A percentile compares a stretch with the other conserved stretches of the same genome.
Conservation (phyloP, 2,329 filamentous ascomycete genomes). For the Mycosphaerella sp. region DNA sequence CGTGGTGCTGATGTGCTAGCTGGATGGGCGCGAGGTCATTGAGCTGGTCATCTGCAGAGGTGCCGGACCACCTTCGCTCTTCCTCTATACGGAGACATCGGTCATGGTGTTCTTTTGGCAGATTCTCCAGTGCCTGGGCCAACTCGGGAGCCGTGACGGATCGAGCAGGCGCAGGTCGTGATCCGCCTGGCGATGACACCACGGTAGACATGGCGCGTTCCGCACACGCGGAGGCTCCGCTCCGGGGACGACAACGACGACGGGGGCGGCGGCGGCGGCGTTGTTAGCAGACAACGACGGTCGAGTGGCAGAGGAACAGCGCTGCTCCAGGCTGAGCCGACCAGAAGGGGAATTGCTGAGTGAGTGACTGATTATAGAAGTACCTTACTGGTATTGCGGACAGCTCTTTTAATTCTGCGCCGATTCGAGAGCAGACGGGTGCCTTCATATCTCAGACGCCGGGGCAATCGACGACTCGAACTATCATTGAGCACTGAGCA, state of each 20-base stretch:
- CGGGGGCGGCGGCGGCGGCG: no score
- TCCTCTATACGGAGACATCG: conserved; percentile 2
- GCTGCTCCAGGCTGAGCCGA: no score
- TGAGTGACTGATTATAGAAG: no score
- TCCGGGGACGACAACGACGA: no score
- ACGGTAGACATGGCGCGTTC: neutral
- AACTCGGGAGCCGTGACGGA: conserved; percentile 20
- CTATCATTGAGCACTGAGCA: neutral
- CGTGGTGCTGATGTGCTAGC: neutral
- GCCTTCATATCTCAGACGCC: neutral
- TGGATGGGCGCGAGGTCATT: conserved; percentile 13
- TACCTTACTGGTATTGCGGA: no score
- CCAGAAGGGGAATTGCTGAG: no score
- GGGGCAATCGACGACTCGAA: neutral
- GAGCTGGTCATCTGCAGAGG: conserved; percentile 6
- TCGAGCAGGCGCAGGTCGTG: conserved; percentile 27
- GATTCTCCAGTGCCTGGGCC: conserved; percentile 13
- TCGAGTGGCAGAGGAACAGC: no score
- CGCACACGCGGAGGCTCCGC: neutral
- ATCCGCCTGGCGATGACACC: conserved; percentile 29
- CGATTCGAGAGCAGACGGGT: no score
- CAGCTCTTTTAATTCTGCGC: no score
- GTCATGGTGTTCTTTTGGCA: neutral
- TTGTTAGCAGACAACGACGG: no score
- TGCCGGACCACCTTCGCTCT: conserved; percentile 2